A percentile compares a stretch with the other conserved stretches of the same genome.
phyloP scores from a whole-genome alignment of 345 rosid species.

The Eucalyptus pauciflora region DNA sequence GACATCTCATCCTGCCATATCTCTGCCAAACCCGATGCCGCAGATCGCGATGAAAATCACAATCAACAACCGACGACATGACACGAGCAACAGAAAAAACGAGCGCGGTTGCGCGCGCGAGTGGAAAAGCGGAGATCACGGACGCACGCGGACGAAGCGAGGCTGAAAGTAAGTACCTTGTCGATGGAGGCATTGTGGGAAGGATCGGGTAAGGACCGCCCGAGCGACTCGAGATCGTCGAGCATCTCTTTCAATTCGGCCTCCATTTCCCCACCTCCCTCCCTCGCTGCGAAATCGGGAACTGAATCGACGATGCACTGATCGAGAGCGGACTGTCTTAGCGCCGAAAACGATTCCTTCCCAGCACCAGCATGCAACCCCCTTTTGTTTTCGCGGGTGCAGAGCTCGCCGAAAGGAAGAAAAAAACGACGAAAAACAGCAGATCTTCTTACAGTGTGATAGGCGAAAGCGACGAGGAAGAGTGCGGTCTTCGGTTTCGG shows the following conservation, averaged over 20 bases:
- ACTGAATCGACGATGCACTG: background rate
- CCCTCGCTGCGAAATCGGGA: background rate
- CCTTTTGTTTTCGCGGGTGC: background rate
- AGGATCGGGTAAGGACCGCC: constrained; percentile 42
- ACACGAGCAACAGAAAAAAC: background rate
- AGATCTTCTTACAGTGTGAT: background rate
- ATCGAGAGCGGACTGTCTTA: background rate
- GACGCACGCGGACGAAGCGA: background rate
- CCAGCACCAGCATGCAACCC: background rate
- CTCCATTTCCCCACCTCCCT: constrained; percentile 32
- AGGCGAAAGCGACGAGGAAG: background rate
- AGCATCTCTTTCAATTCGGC: constrained; percentile 50
- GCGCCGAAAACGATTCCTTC: background rate
- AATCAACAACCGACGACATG: background rate
- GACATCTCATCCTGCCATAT: background rate
- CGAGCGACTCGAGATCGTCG: constrained; percentile 48
- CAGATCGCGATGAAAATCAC: background rate
- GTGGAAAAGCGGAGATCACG: background rate
- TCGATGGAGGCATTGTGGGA: constrained; percentile 37
- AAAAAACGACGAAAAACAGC: background rate
- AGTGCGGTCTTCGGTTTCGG: background rate
- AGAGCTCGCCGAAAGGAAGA: background rate
- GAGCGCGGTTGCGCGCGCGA: background rate
- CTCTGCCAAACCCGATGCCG: background rate
- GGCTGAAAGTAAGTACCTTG: constrained; percentile 20